phyloP scores from a whole-genome alignment of 2,329 filamentous ascomycete species.

The Ophiostoma himal-ulmi region DNA sequence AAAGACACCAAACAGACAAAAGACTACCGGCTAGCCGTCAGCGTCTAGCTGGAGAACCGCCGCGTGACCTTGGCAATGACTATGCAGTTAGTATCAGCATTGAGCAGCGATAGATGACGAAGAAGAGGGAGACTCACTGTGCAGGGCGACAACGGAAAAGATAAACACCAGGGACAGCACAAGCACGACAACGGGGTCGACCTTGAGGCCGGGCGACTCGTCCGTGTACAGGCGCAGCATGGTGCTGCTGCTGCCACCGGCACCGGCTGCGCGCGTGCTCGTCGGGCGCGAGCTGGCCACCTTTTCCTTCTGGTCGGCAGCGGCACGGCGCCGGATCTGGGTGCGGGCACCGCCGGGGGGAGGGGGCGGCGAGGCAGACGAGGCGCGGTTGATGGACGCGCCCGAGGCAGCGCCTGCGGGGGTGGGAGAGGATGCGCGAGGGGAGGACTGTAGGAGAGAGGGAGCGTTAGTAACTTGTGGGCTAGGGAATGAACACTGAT shows the following conservation, averaged over 20 bases:
- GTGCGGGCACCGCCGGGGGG: constrained; percentile 91
- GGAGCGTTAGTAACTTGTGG: not conserved
- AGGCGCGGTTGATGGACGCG: constrained; percentile 62
- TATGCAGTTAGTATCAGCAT: constrained; percentile 16
- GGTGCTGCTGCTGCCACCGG: constrained; percentile 92
- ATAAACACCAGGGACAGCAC: constrained; percentile 97
- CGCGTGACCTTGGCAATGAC: constrained; percentile 30
- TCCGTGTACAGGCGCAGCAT: constrained; percentile 99
- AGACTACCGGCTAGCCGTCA: not conserved
- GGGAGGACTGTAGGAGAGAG: constrained; percentile 45
- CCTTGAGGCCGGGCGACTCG: constrained; percentile 93
- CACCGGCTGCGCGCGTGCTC: constrained; percentile 88
- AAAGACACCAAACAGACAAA: not conserved
- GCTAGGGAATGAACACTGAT: not conserved
- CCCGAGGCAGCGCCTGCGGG: constrained; percentile 57
- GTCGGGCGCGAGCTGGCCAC: constrained; percentile 87
- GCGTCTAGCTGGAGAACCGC: constrained; percentile 30
- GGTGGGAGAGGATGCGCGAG: constrained; percentile 48
- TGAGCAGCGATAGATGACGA: not conserved
- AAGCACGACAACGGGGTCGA: constrained; percentile 94
- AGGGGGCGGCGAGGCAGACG: constrained; percentile 79
- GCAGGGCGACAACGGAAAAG: constrained; percentile 94
- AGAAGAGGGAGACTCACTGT: constrained; percentile 61
- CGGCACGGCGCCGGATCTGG: constrained; percentile 88
- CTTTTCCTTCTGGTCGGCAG: constrained; percentile 96